Base-by-base conservation (phyloP, 2,329 filamentous ascomycete genomes). In the Trichoderma atrobrunneum region DNA sequence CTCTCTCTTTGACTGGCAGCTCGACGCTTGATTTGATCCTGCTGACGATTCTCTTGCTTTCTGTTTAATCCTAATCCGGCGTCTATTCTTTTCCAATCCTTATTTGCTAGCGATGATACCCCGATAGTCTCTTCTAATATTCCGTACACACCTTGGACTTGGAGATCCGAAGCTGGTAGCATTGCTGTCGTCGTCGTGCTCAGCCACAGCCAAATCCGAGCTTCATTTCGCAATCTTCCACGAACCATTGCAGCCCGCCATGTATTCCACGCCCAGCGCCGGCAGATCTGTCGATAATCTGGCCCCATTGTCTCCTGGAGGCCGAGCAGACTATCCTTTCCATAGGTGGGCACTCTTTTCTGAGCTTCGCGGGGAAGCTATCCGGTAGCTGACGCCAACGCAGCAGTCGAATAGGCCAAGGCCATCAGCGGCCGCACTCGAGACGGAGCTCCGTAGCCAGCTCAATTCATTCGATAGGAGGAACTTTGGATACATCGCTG, bases 391-490 rank as follows among this genome's bases (percentile, higher is more conserved):
- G 71, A 80, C 73, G 72, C 74, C 76, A 69, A 72, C 72, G 78
- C 77, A 82, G 54, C 76, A 76, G 74, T 65, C 84, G 87, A 72
- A 84, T 85, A 74, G 82, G 79, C 71, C 85, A 86, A 74, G 82
- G 78, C 78, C 77, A 83, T 75, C 78, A 86, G 74, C 87, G 87
- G 76, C 78, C 83, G 14, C 78, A 79, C 16, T 85, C 88, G 62
- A 87, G 95, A 79, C 88, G 94, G 81, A 92, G 90, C 74, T 98
- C 96, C 70, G 93, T 91, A 30, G 91, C 95, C 59, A 97, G 94
- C 85, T 98, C 95, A 26, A 89, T 95, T 76, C 90, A 91, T 79
- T 98, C 95, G 36, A 90, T 97, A 79, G 94, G 94, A 73, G 94
- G 94, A n/a, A 87, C 89, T 43, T 84, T 97, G 73, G 94, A 97